A percentile compares a stretch with the other conserved stretches of the same genome.
These are phyloP conservation scores for Volvariella volvacea DNA, from an alignment of 1,284 basidiomycete genomes.

Conservation along the genomic window DNA sequence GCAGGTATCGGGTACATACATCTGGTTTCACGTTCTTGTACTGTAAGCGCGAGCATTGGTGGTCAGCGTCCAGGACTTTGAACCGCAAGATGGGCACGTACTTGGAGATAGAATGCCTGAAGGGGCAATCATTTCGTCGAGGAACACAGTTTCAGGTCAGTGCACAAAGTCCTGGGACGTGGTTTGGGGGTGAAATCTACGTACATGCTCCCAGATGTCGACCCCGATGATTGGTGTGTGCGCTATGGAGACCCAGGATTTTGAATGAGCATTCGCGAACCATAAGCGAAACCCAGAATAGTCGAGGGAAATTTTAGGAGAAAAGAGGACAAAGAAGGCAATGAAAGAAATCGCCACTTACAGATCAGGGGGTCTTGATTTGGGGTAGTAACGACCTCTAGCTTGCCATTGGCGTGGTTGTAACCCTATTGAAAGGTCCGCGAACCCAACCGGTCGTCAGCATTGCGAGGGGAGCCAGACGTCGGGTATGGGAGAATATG, in stretches of 20 bases:
- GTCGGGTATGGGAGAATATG: background rate
- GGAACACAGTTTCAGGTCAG: conserved; percentile 1
- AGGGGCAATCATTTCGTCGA: conserved; percentile 1
- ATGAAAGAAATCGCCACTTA: conserved; percentile 20
- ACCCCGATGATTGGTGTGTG: conserved; percentile 92
- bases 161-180: background rate
- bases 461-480: background rate
- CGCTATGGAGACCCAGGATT: conserved; percentile 28
- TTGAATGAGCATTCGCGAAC: background rate
- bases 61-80: background rate
- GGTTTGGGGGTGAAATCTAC: conserved; percentile 18
- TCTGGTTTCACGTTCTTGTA: conserved; percentile 91
- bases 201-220: conserved; percentile 93
- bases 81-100: conserved; percentile 13
- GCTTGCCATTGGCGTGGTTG: conserved; percentile 63
- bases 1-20: too few relatives aligned
- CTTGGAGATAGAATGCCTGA: conserved; percentile 74
- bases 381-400: conserved; percentile 87
- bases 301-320: too few relatives aligned
- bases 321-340: too few relatives aligned
- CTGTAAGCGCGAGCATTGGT: conserved; percentile 48
- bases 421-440: conserved; percentile 48
- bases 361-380: conserved; percentile 95
- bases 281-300: too few relatives aligned
- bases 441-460: too few relatives aligned